Evolutionary conservation across 2,329 filamentous ascomycete genomes (phyloP).

Genomic region (Pyricularia sp.): DNA sequence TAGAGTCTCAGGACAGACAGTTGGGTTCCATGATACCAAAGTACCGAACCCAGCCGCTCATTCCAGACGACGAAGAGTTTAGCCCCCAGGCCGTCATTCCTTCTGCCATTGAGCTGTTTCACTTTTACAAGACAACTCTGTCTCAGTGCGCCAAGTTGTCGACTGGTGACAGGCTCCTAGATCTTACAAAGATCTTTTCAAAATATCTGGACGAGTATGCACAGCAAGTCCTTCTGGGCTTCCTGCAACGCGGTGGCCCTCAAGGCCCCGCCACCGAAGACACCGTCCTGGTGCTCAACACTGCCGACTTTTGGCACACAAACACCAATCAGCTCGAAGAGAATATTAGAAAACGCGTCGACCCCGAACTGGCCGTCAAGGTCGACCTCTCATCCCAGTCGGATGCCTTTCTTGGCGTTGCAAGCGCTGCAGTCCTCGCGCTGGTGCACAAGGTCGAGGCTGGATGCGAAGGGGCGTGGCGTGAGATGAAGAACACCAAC

Average conservation of each 20-base stretch:
- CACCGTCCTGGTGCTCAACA: constrained; percentile 81
- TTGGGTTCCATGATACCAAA: constrained; percentile 75
- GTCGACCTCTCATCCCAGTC: constrained; percentile 90
- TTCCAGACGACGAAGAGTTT: constrained; percentile 84
- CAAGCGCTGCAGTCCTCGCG: constrained; percentile 74
- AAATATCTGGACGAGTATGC: constrained; percentile 95
- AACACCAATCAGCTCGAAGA: constrained; percentile 87
- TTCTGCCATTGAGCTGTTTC: constrained; percentile 93
- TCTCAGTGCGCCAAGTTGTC: constrained; percentile 95
- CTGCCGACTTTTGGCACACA: constrained; percentile 92
- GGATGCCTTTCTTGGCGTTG: constrained; percentile 91
- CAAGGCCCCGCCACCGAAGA: constrained; percentile 54
- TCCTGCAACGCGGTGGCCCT: constrained; percentile 35
- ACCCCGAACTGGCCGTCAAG: constrained; percentile 61
- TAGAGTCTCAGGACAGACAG: constrained; percentile 90
- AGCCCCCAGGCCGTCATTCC: constrained; percentile 80
- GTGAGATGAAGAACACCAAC: constrained; percentile 93
- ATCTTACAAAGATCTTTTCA: constrained; percentile 75
- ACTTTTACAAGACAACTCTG: constrained; percentile 88
- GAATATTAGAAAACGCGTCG: constrained; percentile 85
- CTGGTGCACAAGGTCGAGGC: constrained; percentile 77
- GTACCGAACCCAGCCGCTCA: constrained; percentile 74
- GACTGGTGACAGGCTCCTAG: constrained; percentile 76
- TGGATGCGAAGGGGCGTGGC: constrained; percentile 79
- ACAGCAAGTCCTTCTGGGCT: constrained; percentile 77